Base-by-base conservation (phyloP, 208 protist genomes). In the Novymonas esmeraldas region DNA sequence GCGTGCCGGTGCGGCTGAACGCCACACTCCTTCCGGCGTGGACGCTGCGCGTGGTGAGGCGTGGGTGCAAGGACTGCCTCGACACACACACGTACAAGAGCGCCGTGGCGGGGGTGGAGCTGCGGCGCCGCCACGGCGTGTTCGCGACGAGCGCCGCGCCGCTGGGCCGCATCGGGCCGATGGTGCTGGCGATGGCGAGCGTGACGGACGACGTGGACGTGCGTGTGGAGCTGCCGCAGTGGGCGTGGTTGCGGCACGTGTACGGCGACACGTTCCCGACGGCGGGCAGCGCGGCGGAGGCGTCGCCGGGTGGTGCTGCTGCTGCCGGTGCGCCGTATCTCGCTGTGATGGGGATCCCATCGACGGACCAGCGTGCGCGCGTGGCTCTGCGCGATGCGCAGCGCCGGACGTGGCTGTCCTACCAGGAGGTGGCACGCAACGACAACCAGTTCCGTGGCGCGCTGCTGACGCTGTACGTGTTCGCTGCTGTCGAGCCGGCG, bases 331-430 rank as follows among this genome's bases (percentile, higher is more conserved):
- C 64, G n/a, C 28, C 41, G 6, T 69, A 73, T 34, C 49, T 82
- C 0, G 62, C 74, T 7, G 82, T 78, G 61, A 26, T 85, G 18
- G 82, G 82, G 16, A 82, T 85, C 42, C 82, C 76, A 0, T 79
- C 79, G 3, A 71, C 74, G 16, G 82, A 88, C 56, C 61, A 67
- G 22, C 52, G 58, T 6, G 66, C 36, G 22, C 42, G 82, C 11
- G 44, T 39, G 22, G 39, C 46, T 2, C 64, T 76, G 22, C 73
- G 78, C 14, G 36, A 63, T 33, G 54, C 75, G 38, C 82, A 88
- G 66, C 78, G 82, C 49, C 18, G 2, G 20, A 85, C 76, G 55
- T 85, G 82, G 70, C 65, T 79, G 69, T 33, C 56, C 16, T 85
- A 74, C 66, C 26, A 41, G 22, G 76, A 76, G 28, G 79, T 85